phyloP scores from a whole-genome alignment of 1,284 basidiomycete genomes.

The Melanopsichium pennsylvanicum region DNA sequence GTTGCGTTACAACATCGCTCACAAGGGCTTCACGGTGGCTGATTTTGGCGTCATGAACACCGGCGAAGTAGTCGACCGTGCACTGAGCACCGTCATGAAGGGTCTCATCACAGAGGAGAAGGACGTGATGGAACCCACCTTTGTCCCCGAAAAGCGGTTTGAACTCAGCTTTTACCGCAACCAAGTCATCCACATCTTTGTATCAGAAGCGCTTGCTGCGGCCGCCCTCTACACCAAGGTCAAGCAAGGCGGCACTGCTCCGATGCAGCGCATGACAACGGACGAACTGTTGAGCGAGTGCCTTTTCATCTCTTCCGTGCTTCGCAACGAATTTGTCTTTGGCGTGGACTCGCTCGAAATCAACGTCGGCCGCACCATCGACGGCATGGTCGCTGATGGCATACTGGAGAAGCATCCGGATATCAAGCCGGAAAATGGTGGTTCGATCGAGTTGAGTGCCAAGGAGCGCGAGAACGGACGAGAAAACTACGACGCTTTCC shows the following conservation, averaged over 20 bases:
- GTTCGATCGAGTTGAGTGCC: constrained; percentile 32
- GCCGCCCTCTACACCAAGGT: constrained; percentile 64
- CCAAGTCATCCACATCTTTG: constrained; percentile 64
- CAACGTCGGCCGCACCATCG: constrained; percentile 61
- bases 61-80: constrained; percentile 62
- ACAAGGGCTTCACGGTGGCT: constrained; percentile 65
- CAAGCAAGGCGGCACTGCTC: constrained; percentile 65
- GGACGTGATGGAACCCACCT: constrained; percentile 66
- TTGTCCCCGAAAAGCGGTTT: constrained; percentile 63
- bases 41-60: constrained; percentile 63
- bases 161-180: constrained; percentile 67
- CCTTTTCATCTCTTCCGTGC: constrained; percentile 62
- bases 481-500: constrained; percentile 62
- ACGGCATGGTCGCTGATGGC: constrained; percentile 38
- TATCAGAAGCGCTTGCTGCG: constrained; percentile 53
- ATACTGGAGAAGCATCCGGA: constrained; percentile 32
- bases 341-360: constrained; percentile 61
- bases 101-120: constrained; percentile 61
- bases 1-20: constrained; percentile 59
- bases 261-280: constrained; percentile 61
- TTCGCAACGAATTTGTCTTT: constrained; percentile 67
- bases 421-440: constrained; percentile 34
- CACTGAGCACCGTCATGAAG: constrained; percentile 62
- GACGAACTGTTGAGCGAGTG: constrained; percentile 53
- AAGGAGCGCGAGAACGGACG: constrained; percentile 62